Percentiles rank a stretch among this genome's conserved stretches.
Evolutionary conservation across 371 early-diverging fungal genomes (phyloP).

Genomic region (Rhizomucor pusillus): DNA sequence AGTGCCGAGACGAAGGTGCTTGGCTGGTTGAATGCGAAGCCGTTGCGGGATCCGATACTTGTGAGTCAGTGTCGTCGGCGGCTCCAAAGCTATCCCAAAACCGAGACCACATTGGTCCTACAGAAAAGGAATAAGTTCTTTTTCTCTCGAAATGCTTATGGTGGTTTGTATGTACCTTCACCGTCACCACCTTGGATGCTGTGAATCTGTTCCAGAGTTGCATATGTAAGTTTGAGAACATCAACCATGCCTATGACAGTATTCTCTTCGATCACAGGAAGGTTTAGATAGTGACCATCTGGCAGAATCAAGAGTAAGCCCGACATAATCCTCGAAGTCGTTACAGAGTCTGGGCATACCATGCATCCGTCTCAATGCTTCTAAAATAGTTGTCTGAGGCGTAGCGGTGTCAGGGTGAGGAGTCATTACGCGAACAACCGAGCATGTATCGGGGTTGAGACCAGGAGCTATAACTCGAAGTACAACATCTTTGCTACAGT

Average conservation of each 20-base stretch:
- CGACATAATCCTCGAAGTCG: too few species aligned
- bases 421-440: slow-evolving; percentile 96
- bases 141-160: neutral
- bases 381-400: slow-evolving; percentile 81
- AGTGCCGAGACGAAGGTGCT: slow-evolving; percentile 3
- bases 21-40: slow-evolving; percentile 12
- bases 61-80: slow-evolving; percentile 29
- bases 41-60: slow-evolving; percentile 34
- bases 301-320: slow-evolving; percentile 8
- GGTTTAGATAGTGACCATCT: slow-evolving; percentile 94
- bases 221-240: slow-evolving; percentile 90
- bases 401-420: slow-evolving; percentile 95
- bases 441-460: slow-evolving; percentile 85
- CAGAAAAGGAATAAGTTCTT: neutral
- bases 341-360: slow-evolving; percentile 45
- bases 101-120: slow-evolving; percentile 50
- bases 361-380: slow-evolving; percentile 95
- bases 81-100: slow-evolving; percentile 53
- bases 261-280: slow-evolving; percentile 87
- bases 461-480: slow-evolving; percentile 94
- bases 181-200: slow-evolving; percentile 40
- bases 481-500: slow-evolving; percentile 80
- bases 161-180: slow-evolving; percentile 16
- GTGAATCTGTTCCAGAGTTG: slow-evolving; percentile 68
- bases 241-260: slow-evolving; percentile 90